A percentile compares a stretch with the other conserved stretches of the same genome.
phyloP scores from a whole-genome alignment of 805 yeast genomes.

The Clavispora phyllophila region DNA sequence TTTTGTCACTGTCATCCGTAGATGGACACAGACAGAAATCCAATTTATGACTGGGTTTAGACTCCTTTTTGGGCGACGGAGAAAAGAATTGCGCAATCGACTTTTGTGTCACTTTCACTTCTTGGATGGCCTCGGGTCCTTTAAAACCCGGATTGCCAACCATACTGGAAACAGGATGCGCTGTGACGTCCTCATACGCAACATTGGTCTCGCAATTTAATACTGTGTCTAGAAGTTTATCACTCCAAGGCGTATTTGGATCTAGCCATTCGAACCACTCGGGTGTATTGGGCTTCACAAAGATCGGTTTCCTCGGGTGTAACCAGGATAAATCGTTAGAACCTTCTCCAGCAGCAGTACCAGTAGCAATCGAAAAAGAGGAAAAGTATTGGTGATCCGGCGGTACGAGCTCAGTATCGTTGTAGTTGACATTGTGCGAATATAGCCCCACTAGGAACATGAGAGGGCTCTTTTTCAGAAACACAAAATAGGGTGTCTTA shows the following conservation, averaged over 20 bases:
- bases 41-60: no score
- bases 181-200: conserved; percentile 37
- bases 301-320: conserved; percentile 75
- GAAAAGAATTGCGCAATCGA: conserved; percentile 13
- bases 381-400: conserved; percentile 28
- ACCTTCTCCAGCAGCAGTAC: conserved; percentile 44
- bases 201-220: conserved; percentile 31
- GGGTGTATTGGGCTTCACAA: conserved; percentile 53
- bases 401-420: conserved; percentile 13
- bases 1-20: no score
- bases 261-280: conserved; percentile 65
- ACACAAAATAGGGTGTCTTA: conserved; percentile 64
- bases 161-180: conserved; percentile 51
- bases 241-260: conserved; percentile 35
- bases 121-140: conserved; percentile 26
- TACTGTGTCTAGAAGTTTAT: conserved; percentile 31
- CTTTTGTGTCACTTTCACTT: conserved; percentile 19
- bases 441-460: conserved; percentile 57
- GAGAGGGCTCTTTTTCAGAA: conserved; percentile 45
- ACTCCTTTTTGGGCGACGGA: conserved; percentile 1
- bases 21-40: no score
- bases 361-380: conserved; percentile 67
- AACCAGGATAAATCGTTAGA: conserved; percentile 58
- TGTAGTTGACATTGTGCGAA: conserved; percentile 31
- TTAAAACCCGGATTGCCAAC: conserved; percentile 62